A percentile compares a stretch with the other conserved stretches of the same genome.
Evolutionary conservation across 805 yeast genomes (phyloP).

Genomic region (Alloascoidea hylecoeti): DNA sequence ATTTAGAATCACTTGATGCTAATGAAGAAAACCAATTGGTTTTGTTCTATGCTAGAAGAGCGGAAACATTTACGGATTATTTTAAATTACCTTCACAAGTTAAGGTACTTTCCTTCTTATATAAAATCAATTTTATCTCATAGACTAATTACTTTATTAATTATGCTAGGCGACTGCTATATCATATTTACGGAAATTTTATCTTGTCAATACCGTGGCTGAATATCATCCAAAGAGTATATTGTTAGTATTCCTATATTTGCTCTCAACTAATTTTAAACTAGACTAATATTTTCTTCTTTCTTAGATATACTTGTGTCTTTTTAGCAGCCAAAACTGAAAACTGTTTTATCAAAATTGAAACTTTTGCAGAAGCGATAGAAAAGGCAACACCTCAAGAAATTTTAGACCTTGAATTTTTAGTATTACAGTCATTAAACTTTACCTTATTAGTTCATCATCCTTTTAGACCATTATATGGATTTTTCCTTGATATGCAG

Average conservation of each 20-base stretch:
- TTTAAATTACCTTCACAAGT: conserved; percentile 84
- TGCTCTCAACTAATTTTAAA: too few relatives aligned
- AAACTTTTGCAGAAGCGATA: conserved; percentile 59
- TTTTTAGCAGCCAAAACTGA: conserved; percentile 90
- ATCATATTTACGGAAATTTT: conserved; percentile 69
- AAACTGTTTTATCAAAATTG: conserved; percentile 77
- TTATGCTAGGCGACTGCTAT: conserved; percentile 56
- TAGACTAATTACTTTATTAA: neutral
- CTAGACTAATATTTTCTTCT: neutral
- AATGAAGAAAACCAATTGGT: conserved; percentile 66
- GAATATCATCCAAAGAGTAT: conserved; percentile 78
- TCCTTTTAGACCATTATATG: conserved; percentile 83
- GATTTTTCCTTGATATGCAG: conserved; percentile 87
- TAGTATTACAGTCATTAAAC: conserved; percentile 53
- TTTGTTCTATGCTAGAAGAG: conserved; percentile 57
- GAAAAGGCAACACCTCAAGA: conserved; percentile 53
- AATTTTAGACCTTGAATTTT: conserved; percentile 69
- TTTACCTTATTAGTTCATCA: conserved; percentile 82
- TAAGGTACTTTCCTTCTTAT: conserved; percentile 18
- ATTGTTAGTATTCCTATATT: conserved; percentile 24
- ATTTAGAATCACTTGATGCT: conserved; percentile 31
- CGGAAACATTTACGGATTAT: conserved; percentile 53
- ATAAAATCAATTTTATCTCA: neutral
- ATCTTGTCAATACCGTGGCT: conserved; percentile 68
- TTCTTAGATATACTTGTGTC: conserved; percentile 44